Evolutionary conservation across 306 rosid species (phyloP).

Genomic region (Trichosanthes cucumerina): DNA sequence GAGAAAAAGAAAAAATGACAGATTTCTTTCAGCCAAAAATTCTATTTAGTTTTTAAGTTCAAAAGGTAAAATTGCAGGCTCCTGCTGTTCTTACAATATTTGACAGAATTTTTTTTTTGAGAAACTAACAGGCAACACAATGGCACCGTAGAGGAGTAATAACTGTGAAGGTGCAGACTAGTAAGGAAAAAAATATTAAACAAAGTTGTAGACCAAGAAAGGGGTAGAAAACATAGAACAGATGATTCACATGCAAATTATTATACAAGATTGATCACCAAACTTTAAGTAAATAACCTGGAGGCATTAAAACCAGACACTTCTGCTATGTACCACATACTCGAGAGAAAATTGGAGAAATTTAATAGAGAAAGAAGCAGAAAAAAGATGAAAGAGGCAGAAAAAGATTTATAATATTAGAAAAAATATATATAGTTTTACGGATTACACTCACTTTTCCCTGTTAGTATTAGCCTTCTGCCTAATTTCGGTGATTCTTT

Average conservation of each 20-base stretch:
- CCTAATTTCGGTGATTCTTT: constrained; percentile 69
- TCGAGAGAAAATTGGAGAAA: not conserved
- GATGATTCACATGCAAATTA: not conserved
- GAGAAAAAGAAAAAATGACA: not conserved
- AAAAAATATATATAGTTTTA: not conserved
- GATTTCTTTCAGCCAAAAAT: not conserved
- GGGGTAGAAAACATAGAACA: not conserved
- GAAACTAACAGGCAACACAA: not conserved
- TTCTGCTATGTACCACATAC: not conserved
- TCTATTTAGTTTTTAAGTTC: not conserved
- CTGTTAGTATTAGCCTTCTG: constrained; percentile 79
- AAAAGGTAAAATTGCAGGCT: not conserved
- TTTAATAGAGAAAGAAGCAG: constrained; percentile 3
- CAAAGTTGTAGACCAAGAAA: not conserved
- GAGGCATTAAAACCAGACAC: not conserved
- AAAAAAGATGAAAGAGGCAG: not conserved
- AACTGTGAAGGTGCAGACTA: not conserved
- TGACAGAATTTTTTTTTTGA: not conserved
- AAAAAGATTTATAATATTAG: too few species aligned
- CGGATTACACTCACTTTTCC: constrained; percentile 56
- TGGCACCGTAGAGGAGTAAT: not conserved
- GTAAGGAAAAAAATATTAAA: not conserved
- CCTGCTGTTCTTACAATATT: not conserved
- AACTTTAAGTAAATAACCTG: not conserved
- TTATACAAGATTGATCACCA: not conserved